Evolutionary conservation across 805 yeast genomes (phyloP).

Genomic region (Monosporozyma aerobia): DNA sequence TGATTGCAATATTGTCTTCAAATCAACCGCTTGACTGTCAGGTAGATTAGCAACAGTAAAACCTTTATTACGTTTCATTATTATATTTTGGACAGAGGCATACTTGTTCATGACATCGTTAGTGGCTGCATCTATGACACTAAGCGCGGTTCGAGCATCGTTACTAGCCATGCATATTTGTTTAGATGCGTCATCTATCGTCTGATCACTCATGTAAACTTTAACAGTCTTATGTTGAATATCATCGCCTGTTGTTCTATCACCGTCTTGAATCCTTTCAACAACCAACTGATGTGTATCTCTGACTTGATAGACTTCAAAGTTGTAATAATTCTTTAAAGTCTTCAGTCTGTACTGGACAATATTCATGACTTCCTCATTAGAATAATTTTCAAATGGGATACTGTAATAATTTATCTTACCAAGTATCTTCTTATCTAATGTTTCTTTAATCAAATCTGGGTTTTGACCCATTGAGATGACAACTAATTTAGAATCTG

Average conservation of each 20-base stretch:
- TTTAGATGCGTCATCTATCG: constrained; percentile 10
- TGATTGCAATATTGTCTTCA: constrained; percentile 66
- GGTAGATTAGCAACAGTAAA: constrained; percentile 12
- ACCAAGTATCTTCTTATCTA: constrained; percentile 82
- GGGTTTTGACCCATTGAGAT: constrained; percentile 91
- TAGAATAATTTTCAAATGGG: constrained; percentile 79
- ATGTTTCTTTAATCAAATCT: constrained; percentile 84
- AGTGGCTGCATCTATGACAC: constrained; percentile 6
- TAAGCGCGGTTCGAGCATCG: constrained; percentile 50
- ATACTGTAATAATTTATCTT: constrained; percentile 78
- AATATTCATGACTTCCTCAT: constrained; percentile 62
- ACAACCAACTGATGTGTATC: neutral
- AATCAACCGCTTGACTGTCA: constrained; percentile 46
- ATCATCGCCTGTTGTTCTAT: neutral
- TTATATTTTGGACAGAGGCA: constrained; percentile 3
- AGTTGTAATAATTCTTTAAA: constrained; percentile 27
- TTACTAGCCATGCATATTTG: constrained; percentile 33
- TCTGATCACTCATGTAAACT: constrained; percentile 9
- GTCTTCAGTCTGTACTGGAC: constrained; percentile 57
- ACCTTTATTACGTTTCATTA: constrained; percentile 1
- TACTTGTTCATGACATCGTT: constrained; percentile 12
- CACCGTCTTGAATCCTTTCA: neutral
- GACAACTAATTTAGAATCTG: constrained; percentile 67
- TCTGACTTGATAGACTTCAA: constrained; percentile 24
- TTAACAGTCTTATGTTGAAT: constrained; percentile 23